Evolutionary conservation across 23 red algal species (phyloP).

Genomic region (Cyanidiococcus yangmingshanensis): DNA sequence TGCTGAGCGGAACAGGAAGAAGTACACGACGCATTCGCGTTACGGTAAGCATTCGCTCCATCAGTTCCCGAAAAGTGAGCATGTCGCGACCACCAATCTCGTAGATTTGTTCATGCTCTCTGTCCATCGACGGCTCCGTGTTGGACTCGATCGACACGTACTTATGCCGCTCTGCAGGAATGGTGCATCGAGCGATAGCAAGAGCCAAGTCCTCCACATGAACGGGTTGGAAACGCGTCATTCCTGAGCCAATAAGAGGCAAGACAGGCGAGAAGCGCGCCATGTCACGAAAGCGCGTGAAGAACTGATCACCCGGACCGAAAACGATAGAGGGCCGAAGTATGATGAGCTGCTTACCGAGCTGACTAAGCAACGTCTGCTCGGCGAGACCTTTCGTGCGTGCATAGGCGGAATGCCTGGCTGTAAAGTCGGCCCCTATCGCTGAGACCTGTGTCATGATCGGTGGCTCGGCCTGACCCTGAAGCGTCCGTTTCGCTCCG

Average conservation of each 20-base stretch:
- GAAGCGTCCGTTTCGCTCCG: slow-evolving; percentile 1
- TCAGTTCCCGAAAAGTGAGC: slow-evolving; percentile 58
- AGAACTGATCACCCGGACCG: slow-evolving; percentile 76
- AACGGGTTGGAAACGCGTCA: slow-evolving; percentile 72
- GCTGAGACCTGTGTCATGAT: slow-evolving; percentile 71
- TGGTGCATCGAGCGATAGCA: slow-evolving; percentile 30
- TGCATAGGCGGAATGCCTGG: slow-evolving; percentile 38
- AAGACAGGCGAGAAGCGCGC: slow-evolving; percentile 49
- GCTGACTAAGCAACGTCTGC: slow-evolving; percentile 18
- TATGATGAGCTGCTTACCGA: slow-evolving; percentile 22
- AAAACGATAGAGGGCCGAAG: slow-evolving; percentile 75
- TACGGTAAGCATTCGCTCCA: slow-evolving; percentile 41
- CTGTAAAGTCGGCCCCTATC: slow-evolving; percentile 47
- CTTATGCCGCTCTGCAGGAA: not conserved
- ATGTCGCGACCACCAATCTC: slow-evolving; percentile 63
- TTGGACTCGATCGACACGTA: not conserved
- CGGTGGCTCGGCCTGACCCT: not conserved
- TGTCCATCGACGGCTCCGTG: not conserved
- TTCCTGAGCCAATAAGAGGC: slow-evolving; percentile 59
- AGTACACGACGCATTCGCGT: slow-evolving; percentile 34
- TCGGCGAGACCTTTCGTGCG: slow-evolving; percentile 69
- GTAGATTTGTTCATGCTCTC: slow-evolving; percentile 21
- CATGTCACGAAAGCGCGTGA: slow-evolving; percentile 69
- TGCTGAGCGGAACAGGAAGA: slow-evolving; percentile 53
- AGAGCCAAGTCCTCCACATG: slow-evolving; percentile 67